phyloP scores from a whole-genome alignment of 1,284 basidiomycete species.

The Ganoderma multipileum region DNA sequence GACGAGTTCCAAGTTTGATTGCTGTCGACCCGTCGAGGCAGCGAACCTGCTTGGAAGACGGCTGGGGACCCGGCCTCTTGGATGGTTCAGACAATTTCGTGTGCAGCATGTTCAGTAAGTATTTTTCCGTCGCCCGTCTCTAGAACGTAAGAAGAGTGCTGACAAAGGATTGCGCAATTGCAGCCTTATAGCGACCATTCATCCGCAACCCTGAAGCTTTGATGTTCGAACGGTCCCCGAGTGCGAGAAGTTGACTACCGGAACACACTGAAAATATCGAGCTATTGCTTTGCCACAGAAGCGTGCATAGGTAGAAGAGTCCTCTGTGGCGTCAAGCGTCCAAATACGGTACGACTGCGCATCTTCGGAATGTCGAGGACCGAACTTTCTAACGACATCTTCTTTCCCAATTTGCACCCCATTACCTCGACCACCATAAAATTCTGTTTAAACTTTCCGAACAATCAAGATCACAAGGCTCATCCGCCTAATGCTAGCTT shows the following conservation, averaged over 20 bases:
- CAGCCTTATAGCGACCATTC: neutral
- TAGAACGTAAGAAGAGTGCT: too few species aligned
- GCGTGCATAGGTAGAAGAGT: neutral
- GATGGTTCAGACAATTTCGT: too few species aligned
- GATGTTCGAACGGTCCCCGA: neutral
- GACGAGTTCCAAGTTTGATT: too few species aligned
- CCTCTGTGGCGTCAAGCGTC: neutral
- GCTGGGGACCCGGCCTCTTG: too few species aligned
- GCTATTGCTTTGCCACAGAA: neutral
- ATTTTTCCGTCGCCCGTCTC: too few species aligned
- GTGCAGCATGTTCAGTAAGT: too few species aligned
- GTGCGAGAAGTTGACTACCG: neutral
- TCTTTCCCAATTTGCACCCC: neutral
- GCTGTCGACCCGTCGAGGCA: too few species aligned
- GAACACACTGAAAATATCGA: neutral
- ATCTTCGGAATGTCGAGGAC: neutral
- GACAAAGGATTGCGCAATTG: neutral
- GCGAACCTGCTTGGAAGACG: too few species aligned
- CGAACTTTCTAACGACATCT: neutral
- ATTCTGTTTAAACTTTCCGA: neutral
- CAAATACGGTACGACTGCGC: neutral
- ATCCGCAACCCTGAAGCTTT: neutral
- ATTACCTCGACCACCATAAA: neutral
- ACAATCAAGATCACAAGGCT: neutral
- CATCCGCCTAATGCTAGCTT: neutral